phyloP scores from a whole-genome alignment of 2,329 filamentous ascomycete species.

The Emericellopsis cladophorae region DNA sequence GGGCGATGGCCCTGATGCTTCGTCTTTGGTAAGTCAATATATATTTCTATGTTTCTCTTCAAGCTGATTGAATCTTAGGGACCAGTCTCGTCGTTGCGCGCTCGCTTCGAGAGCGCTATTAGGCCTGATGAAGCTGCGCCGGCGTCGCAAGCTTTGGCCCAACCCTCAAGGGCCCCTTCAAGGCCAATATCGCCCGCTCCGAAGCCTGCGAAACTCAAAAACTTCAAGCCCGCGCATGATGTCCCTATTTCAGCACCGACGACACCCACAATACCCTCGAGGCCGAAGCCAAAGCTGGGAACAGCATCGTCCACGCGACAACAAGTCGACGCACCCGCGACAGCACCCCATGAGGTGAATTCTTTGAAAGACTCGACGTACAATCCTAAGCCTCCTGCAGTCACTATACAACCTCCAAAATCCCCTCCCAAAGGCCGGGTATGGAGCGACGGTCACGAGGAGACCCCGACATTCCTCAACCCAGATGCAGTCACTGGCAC shows the following conservation, averaged over 20 bases:
- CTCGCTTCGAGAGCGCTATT: constrained; percentile 66
- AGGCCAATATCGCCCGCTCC: constrained; percentile 24
- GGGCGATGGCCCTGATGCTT: constrained; percentile 55
- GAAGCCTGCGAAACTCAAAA: constrained; percentile 29
- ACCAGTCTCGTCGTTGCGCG: constrained; percentile 70
- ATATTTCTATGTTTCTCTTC: neutral
- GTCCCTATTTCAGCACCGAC: constrained; percentile 15
- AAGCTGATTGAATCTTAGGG: constrained; percentile 37
- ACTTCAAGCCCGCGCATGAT: constrained; percentile 25
- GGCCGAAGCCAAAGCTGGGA: constrained; percentile 13
- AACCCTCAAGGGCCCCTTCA: constrained; percentile 10
- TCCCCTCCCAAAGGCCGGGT: constrained; percentile 47
- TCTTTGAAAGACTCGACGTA: constrained; percentile 10
- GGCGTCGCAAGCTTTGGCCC: neutral
- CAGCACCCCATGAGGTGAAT: constrained; percentile 9
- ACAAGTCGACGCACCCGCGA: constrained; percentile 6
- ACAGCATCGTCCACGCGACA: constrained; percentile 7
- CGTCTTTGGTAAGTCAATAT: constrained; percentile 51
- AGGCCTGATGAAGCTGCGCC: constrained; percentile 8
- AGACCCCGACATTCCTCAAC: constrained; percentile 32
- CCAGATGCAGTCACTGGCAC: constrained; percentile 27
- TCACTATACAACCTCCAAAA: constrained; percentile 56
- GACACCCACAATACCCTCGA: constrained; percentile 16
- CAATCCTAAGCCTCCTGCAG: constrained; percentile 35
- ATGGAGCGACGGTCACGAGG: constrained; percentile 19